Conservation (phyloP, 495 filamentous ascomycete genomes). For the Talaromyces stipitatus region DNA sequence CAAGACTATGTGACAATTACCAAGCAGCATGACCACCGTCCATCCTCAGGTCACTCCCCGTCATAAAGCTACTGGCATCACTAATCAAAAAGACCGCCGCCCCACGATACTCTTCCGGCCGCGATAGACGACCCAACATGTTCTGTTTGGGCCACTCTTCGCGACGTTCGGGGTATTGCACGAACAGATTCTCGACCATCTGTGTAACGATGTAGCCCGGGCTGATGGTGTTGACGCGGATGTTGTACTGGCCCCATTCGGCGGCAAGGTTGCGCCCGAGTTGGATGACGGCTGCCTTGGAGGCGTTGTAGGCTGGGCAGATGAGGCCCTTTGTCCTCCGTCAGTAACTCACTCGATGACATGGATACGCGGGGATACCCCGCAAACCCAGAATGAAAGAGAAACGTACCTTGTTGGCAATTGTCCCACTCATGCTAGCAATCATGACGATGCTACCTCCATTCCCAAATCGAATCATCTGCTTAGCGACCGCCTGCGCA, state of each 20-base stretch:
- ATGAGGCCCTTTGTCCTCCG: slow-evolving; percentile 48
- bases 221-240: slow-evolving; percentile 91
- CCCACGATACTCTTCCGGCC: slow-evolving; percentile 72
- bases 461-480: slow-evolving; percentile 68
- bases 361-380: background rate
- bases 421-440: slow-evolving; percentile 64
- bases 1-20: slow-evolving; percentile 37
- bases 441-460: slow-evolving; percentile 68
- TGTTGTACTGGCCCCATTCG: slow-evolving; percentile 81
- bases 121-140: slow-evolving; percentile 76
- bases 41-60: slow-evolving; percentile 68
- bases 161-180: slow-evolving; percentile 64
- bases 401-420: slow-evolving; percentile 55
- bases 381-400: background rate
- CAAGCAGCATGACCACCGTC: slow-evolving; percentile 78
- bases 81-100: slow-evolving; percentile 79
- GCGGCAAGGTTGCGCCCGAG: slow-evolving; percentile 76
- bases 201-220: slow-evolving; percentile 93
- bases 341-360: background rate
- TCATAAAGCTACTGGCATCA: slow-evolving; percentile 85
- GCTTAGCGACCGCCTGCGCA: slow-evolving; percentile 59
- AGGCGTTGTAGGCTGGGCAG: slow-evolving; percentile 82
- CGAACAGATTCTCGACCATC: slow-evolving; percentile 78
- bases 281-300: slow-evolving; percentile 82
- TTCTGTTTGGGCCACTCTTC: slow-evolving; percentile 79